A percentile compares a stretch with the other conserved stretches of the same genome.
Conservation (phyloP, 805 yeast genomes). For the Maudiozyma pseudohumilis region DNA sequence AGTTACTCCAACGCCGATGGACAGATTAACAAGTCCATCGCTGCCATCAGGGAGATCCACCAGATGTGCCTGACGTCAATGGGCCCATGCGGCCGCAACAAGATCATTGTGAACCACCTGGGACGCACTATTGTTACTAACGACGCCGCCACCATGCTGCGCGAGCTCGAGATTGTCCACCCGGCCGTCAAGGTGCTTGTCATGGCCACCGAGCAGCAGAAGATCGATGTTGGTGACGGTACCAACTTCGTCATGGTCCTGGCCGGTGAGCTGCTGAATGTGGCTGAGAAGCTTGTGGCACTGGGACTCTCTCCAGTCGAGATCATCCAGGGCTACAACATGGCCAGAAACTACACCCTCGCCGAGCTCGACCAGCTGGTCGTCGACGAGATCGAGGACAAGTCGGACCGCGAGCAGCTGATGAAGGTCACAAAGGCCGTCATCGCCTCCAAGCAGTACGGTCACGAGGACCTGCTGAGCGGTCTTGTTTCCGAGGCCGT, state of each 20-base stretch:
- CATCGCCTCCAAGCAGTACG: constrained; percentile 87
- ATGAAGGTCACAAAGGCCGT: constrained; percentile 75
- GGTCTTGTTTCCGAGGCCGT: constrained; percentile 80
- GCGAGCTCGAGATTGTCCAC: constrained; percentile 88
- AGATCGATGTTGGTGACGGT: constrained; percentile 93
- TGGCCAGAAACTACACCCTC: constrained; percentile 71
- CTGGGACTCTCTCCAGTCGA: constrained; percentile 80
- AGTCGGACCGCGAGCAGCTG: constrained; percentile 45
- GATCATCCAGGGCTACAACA: constrained; percentile 82
- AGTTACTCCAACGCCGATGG: constrained; percentile 85
- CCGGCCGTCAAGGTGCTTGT: constrained; percentile 94
- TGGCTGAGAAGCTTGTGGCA: constrained; percentile 75
- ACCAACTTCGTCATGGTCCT: constrained; percentile 84
- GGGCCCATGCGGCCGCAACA: constrained; percentile 97
- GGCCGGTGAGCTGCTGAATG: constrained; percentile 84
- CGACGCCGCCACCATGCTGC: constrained; percentile 96
- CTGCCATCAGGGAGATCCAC: constrained; percentile 89
- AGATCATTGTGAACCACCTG: constrained; percentile 82
- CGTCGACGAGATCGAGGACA: constrained; percentile 41
- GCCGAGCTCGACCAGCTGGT: constrained; percentile 57
- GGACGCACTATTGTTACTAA: constrained; percentile 84
- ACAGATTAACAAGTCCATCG: constrained; percentile 83
- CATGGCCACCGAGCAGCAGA: constrained; percentile 96
- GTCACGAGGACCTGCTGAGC: constrained; percentile 70
- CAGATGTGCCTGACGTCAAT: constrained; percentile 86